phyloP scores from a whole-genome alignment of 129 eudicot species.

The Kitagawia praeruptora region DNA sequence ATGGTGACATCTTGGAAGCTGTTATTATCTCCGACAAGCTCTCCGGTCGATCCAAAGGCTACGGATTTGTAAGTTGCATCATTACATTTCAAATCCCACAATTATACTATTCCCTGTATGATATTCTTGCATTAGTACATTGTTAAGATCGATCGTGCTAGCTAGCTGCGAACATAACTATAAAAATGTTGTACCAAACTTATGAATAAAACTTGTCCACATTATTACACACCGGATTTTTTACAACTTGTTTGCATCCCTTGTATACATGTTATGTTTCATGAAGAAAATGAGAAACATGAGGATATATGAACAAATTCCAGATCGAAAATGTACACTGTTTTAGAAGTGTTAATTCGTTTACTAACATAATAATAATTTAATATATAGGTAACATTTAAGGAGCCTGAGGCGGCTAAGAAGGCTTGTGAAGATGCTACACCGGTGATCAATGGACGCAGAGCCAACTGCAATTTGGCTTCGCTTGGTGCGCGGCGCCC shows the following conservation, averaged over 20 bases:
- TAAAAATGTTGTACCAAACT: too few relatives aligned
- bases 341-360: background rate
- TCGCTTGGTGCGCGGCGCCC: conserved; percentile 88
- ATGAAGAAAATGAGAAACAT: too few relatives aligned
- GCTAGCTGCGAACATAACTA: too few relatives aligned
- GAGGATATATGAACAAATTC: background rate
- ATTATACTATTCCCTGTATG: too few relatives aligned
- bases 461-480: conserved; percentile 94
- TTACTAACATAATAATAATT: background rate
- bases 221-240: too few relatives aligned
- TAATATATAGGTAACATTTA: conserved; percentile 29
- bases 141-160: background rate
- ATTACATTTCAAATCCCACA: too few relatives aligned
- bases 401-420: conserved; percentile 62
- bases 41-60: conserved; percentile 48
- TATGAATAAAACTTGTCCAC: background rate
- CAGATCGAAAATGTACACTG: background rate
- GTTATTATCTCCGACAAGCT: conserved; percentile 35
- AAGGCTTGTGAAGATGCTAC: conserved; percentile 96
- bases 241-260: too few relatives aligned
- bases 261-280: too few relatives aligned
- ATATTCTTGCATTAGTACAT: background rate
- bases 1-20: conserved; percentile 41
- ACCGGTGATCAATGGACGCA: conserved; percentile 90
- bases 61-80: conserved; percentile 32